Evolutionary conservation across 768 basidiomycete genomes (phyloP), one percentile per base, ranked within the genome.

Genomic region (Tubosaeta sp.): DNA sequence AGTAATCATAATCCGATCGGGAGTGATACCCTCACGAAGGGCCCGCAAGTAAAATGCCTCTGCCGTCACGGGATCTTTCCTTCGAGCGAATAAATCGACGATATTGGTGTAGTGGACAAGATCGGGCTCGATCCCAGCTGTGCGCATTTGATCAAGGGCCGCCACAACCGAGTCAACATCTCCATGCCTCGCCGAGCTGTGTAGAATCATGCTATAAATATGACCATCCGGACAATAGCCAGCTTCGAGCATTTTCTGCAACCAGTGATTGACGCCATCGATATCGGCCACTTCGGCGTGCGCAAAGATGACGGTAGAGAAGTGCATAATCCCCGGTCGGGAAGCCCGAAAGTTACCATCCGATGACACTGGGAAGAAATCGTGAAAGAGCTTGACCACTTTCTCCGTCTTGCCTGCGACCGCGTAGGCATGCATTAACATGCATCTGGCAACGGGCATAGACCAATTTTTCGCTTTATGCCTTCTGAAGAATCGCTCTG

Each of bases 11-110:
- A 65, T 70, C 31, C 74, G 72, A 63, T 89, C 84, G 3, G 86
- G 87, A 14, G 69, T 64, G 48, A 91, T 61, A 14, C 83, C 83
- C 34, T 85, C 81, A 14, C 67, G 61, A 40, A 90, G 43, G 1
- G 87, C 87, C 38, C 76, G 78, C 66, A 78, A 72, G 70, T 82
- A 90, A 44, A 89, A 66, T 11, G 74, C 73, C 61, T 89, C 83
- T 1, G 88, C 88, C 22, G 80, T 80, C 12, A 77, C 67, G 0
- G 80, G 72, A 61, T 93, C 87, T 49, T 74, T 73, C 41, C 79
- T 74, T 43, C 74, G 71, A 10, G 84, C 84, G 32, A 90, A 79
- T 52, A 83, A 72, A n/a, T 76, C 68, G 56, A 94, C 77, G 50
- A 91, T 70, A 8, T 75, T 77, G 10, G 85, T 87, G 63, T 88